phyloP scores from a whole-genome alignment of 768 basidiomycete species.

The Amanita muscaria region DNA sequence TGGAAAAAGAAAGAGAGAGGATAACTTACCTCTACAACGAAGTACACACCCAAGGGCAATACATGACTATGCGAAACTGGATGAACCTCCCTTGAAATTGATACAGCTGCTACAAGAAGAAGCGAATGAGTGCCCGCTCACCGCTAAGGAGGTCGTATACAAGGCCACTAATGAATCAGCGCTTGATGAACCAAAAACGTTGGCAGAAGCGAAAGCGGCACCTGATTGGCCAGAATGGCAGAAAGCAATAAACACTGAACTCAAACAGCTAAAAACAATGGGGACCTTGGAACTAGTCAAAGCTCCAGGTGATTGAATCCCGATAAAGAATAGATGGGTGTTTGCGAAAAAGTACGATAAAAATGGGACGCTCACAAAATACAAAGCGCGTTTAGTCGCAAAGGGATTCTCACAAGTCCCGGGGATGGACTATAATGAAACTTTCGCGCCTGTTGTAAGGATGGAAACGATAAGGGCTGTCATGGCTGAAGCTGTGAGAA shows the following conservation, averaged over 20 bases:
- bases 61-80: neutral
- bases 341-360: slow-evolving; percentile 27
- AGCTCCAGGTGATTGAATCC: slow-evolving; percentile 15
- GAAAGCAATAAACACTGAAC: slow-evolving; percentile 6
- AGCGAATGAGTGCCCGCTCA: no score
- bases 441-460: slow-evolving; percentile 22
- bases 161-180: no score
- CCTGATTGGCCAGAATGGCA: slow-evolving; percentile 14
- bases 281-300: slow-evolving; percentile 22
- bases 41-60: neutral
- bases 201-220: slow-evolving; percentile 10
- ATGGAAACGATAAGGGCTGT: no score
- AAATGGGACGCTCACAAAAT: slow-evolving; percentile 20
- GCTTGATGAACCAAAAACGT: neutral
- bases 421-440: slow-evolving; percentile 26
- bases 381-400: slow-evolving; percentile 26
- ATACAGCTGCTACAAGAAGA: neutral
- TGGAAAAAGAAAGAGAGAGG: no score
- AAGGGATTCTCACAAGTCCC: slow-evolving; percentile 29
- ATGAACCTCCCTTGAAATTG: no score
- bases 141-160: no score
- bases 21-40: neutral
- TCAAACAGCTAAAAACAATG: slow-evolving; percentile 16
- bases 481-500: slow-evolving; percentile 26
- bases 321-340: slow-evolving; percentile 24